Percentiles rank a stretch among this genome's conserved stretches.
These are phyloP conservation scores for Coix lacrymajobi DNA, from an alignment of 176 grass and related monocot genomes.

Conservation along the genomic window DNA sequence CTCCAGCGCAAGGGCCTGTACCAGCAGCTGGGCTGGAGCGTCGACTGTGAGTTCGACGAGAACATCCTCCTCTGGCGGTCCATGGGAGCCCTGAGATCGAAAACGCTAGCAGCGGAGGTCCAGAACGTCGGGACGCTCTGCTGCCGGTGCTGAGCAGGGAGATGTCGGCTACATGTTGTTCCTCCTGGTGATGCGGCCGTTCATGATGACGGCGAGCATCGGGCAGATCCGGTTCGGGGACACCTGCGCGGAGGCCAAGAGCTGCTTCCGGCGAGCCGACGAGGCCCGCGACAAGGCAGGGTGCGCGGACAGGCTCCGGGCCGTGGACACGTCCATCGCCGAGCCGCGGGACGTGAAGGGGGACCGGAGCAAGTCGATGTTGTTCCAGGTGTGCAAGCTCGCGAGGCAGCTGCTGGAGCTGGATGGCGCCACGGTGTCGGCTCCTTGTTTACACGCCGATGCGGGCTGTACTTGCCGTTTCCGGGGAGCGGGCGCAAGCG, in stretches of 20 bases:
- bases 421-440: not conserved
- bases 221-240: slow-evolving; percentile 48
- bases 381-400: slow-evolving; percentile 48
- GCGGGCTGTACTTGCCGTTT: too few relatives aligned
- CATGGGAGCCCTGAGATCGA: too few relatives aligned
- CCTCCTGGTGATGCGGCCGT: slow-evolving; percentile 33
- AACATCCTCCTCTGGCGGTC: slow-evolving; percentile 37
- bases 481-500: too few relatives aligned
- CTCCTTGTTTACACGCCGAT: too few relatives aligned
- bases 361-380: slow-evolving; percentile 49
- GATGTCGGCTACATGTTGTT: slow-evolving; percentile 52
- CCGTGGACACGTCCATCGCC: too few relatives aligned
- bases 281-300: not conserved
- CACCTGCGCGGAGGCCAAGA: slow-evolving; percentile 47
- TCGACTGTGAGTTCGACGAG: slow-evolving; percentile 36
- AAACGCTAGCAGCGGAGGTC: too few relatives aligned
- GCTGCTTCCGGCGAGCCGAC: slow-evolving; percentile 24
- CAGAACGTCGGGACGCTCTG: not conserved
- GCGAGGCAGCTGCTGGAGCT: slow-evolving; percentile 14
- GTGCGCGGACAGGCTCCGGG: not conserved
- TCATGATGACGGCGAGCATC: slow-evolving; percentile 47
- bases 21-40: slow-evolving; percentile 41
- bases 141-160: not conserved
- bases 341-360: slow-evolving; percentile 33
- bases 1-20: slow-evolving; percentile 41